A percentile compares a stretch with the other conserved stretches of the same genome.
Evolutionary conservation across 352 stramenopile genomes (phyloP).

Genomic region (Phytopythium aichiense): DNA sequence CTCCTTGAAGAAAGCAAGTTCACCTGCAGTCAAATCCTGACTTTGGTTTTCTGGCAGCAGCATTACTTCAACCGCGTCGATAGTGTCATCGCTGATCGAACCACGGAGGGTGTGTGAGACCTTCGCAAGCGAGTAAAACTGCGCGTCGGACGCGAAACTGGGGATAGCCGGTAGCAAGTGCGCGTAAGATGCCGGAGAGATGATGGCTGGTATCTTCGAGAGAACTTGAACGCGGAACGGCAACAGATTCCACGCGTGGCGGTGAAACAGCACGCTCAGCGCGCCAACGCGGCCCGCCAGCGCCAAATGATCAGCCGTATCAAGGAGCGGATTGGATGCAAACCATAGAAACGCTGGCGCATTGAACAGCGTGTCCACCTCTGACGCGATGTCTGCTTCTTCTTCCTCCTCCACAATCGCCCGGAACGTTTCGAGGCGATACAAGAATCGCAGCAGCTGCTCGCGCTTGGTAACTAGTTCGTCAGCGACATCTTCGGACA

Average conservation of each 20-base stretch:
- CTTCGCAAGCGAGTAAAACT: constrained; percentile 41
- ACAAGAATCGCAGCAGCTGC: constrained; percentile 30
- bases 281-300: constrained; percentile 40
- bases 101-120: neutral
- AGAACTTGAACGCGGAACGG: constrained; percentile 47
- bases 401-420: constrained; percentile 30
- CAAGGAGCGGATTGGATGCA: constrained; percentile 25
- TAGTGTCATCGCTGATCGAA: constrained; percentile 10
- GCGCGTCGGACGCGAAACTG: constrained; percentile 18
- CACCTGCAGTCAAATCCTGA: constrained; percentile 37
- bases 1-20: constrained; percentile 33
- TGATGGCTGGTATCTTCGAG: constrained; percentile 30
- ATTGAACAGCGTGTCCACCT: constrained; percentile 20
- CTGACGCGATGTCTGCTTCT: constrained; percentile 15
- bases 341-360: constrained; percentile 23
- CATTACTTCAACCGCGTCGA: constrained; percentile 14
- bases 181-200: constrained; percentile 34
- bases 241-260: constrained; percentile 51
- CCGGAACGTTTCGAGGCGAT: constrained; percentile 48
- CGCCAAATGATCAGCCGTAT: constrained; percentile 40
- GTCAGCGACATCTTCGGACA: constrained; percentile 2
- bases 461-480: constrained; percentile 15
- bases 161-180: constrained; percentile 46
- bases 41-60: constrained; percentile 34
- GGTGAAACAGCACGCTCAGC: constrained; percentile 37